Base-by-base conservation (phyloP, 2,329 filamentous ascomycete species). In the Daldinia sp. region DNA sequence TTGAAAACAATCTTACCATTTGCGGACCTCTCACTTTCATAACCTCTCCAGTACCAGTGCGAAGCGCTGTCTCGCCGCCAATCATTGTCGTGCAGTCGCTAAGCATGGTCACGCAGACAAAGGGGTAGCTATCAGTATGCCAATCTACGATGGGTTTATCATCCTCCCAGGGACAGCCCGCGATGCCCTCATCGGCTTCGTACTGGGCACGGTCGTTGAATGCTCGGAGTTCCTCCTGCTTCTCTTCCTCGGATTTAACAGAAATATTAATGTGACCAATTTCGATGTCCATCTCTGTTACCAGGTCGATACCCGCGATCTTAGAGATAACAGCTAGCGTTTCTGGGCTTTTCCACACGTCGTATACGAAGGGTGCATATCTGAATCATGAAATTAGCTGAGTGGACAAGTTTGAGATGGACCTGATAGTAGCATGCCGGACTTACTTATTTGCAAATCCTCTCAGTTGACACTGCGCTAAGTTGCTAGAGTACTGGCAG, bases 61-160 rank as follows among this genome's bases (percentile, higher is more conserved):
- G 82, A n/a, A 91, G 76, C 1, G 86, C 88, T 0, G 89, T 91
- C 78, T 91, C 89, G 3, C 89, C 89, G 9, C 89, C 89, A 12
- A 88, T 79, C 89, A 91, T 91, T 41, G 82, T 80, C 0, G 82
- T 84, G 70, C 87, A 89, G 73, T 91, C 88, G 39, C 86, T 88
- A 30, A 91, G 82, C 88, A 91, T 91, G 6, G 85, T 83, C n/a
- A 91, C 88, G 71, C 88, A 90, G n/a, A 91, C 89, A 74, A 90
- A 91, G 0, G 89, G 88, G 74, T 89, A 90, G 74, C 86, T 88
- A 76, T 91, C 89, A 0, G 81, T 86, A 78, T 90, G 88, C 88
- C 88, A 91, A 41, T 84, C 86, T 33, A 90, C 84, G 26, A 88
- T 85, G 4, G 88, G 85, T 70, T 84, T 82, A 39, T 84, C 81